Base-by-base conservation (phyloP, 495 filamentous ascomycete genomes). In the Penicillium turbatum region DNA sequence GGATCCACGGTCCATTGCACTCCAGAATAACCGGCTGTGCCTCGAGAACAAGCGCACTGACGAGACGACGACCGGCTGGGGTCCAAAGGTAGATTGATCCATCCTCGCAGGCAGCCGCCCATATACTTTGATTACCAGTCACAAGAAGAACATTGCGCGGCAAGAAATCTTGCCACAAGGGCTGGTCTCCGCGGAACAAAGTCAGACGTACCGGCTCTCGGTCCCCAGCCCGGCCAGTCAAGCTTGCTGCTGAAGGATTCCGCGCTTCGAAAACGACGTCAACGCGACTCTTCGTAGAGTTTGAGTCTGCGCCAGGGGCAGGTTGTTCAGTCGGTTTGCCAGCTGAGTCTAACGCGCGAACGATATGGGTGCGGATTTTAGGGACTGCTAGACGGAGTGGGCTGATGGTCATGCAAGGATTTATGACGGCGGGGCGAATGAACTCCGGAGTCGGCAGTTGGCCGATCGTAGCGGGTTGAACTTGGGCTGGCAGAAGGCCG, bases 21-120 rank as follows among this genome's bases (percentile, higher is more conserved):
- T 97, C 93, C 10, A 97, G 74, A 48, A 97, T 90, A 29, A 96
- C 92, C 2, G 93, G 90, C 59, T 97, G 92, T 5, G 92, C 86
- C 68, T 97, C 95, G 34, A 97, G 70, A 2, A 97, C 79, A 38
- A 96, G 71, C 5, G 91, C 84, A 62, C 88, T 96, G 51, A 91
- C 75, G 7, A 95, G 74, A 34, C 93, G 80, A 49, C 95, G 82
- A 5, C 93, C 93, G n/a, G 91, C 91, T 3, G 93, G 92, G 1
- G 91, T 92, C 91, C 92, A 99, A 27, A 89, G 81, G 65, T 96
- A 88, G 11, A 99, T 57, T n/a, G 85, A 89, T 13, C 90, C 95
- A 64, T 97, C 93, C 68, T 99, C 93, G 55, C 90, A 96, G 13
- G 86, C 90, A 10, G 85, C 92, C 9, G 87, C 86, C 90, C 93